These are phyloP conservation scores for Neonectria hederae DNA, from an alignment of 2,329 filamentous ascomycete species.

Conservation along the genomic window DNA sequence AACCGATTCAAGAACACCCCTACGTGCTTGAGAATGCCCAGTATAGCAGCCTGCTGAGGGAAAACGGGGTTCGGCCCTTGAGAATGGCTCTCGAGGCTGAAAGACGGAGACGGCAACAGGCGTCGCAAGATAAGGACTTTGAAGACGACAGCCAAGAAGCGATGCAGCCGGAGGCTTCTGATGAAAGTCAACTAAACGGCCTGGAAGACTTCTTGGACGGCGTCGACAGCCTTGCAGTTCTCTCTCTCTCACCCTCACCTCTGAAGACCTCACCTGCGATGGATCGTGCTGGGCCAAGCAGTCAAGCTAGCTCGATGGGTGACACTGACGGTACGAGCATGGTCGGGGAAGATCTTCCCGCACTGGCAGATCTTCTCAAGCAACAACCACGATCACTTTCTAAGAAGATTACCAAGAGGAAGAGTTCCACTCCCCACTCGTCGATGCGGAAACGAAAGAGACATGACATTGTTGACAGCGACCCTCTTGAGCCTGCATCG, in stretches of 20 bases:
- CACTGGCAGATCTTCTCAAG: conserved; percentile 47
- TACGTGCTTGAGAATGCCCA: conserved; percentile 66
- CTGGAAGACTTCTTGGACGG: conserved; percentile 30
- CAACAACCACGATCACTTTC: conserved; percentile 26
- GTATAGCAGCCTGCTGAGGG: conserved; percentile 62
- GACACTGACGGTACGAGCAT: conserved; percentile 52
- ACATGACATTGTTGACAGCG: conserved; percentile 45
- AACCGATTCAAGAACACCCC: conserved; percentile 69
- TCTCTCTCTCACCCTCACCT: conserved; percentile 46
- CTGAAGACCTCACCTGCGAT: conserved; percentile 42
- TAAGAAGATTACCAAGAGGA: conserved; percentile 36
- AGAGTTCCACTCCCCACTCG: conserved; percentile 37
- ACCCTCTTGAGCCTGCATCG: conserved; percentile 42
- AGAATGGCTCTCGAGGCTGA: conserved; percentile 50
- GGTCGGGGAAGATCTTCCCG: conserved; percentile 50
- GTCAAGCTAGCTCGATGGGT: conserved; percentile 46
- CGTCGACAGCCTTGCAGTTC: conserved; percentile 33
- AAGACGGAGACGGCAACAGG: conserved; percentile 49
- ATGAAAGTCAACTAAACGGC: conserved; percentile 48
- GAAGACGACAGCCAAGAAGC: conserved; percentile 61
- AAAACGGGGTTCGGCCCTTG: conserved; percentile 64
- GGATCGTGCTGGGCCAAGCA: conserved; percentile 43
- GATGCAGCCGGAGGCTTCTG: conserved; percentile 41
- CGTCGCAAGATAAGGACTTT: conserved; percentile 63
- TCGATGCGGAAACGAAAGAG: conserved; percentile 45